Evolutionary conservation across 2,329 filamentous ascomycete genomes (phyloP).

Genomic region (Cercospora canescens): DNA sequence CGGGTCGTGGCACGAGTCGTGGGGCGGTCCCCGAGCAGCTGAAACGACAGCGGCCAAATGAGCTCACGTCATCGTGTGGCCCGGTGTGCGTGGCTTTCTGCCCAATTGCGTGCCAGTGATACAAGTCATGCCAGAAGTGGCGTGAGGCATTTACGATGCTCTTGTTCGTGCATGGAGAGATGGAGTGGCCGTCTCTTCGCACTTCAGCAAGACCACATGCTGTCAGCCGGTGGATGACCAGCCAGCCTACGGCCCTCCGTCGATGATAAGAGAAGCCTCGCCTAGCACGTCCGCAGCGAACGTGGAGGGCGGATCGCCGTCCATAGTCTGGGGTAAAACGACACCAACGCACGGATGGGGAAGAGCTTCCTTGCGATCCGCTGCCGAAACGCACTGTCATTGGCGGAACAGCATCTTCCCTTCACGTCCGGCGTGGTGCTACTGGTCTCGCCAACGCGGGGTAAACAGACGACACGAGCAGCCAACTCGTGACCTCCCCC

Average conservation of each 20-base stretch:
- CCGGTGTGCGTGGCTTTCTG: neutral
- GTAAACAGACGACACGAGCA: neutral
- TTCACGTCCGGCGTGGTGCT: neutral
- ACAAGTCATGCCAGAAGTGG: slow-evolving; percentile 7
- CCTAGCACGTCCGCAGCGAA: neutral
- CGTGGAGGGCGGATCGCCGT: neutral
- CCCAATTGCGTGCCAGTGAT: slow-evolving; percentile 14
- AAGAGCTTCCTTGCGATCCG: neutral
- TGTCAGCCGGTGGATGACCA: too few species aligned
- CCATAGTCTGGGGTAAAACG: slow-evolving; percentile 1
- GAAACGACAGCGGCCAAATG: neutral
- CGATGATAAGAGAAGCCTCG: neutral
- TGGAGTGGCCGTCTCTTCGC: too few species aligned
- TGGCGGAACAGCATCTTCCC: neutral
- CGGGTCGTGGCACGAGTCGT: neutral
- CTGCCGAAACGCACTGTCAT: neutral
- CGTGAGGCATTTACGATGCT: slow-evolving; percentile 4
- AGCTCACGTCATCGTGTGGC: neutral
- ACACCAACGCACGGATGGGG: neutral
- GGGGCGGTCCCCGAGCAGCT: neutral
- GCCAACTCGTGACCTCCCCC: neutral
- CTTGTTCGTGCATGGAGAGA: neutral
- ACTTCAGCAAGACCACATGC: too few species aligned
- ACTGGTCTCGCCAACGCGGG: neutral
- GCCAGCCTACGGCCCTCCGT: too few species aligned